Evolutionary conservation across 345 rosid genomes (phyloP), one percentile per base, ranked within the genome.

Genomic region (Jatropha curcas): DNA sequence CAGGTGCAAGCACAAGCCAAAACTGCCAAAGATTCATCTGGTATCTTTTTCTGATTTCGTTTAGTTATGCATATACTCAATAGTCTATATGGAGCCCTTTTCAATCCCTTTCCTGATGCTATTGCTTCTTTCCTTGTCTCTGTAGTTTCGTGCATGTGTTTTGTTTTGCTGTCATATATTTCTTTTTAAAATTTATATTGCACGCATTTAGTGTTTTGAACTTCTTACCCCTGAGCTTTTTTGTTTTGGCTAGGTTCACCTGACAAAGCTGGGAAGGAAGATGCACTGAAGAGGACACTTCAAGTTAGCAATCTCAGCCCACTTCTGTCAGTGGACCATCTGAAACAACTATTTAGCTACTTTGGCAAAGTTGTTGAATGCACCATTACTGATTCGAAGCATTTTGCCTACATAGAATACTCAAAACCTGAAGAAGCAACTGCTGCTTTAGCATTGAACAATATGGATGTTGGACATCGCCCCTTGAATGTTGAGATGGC

Each of bases 261-360:
- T 31, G 89, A 84, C 71, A 83, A 83, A 67, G 81, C 80, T 75
- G 87, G 78, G 45, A 88, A 76, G 76, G 91, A 74, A 70, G 97
- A 88, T 67, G 74, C 81, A 5, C 68, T 94, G 79, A 94, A 88
- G 82, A 93, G 80, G 87, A 92, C 88, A 63, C 84, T 94, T 71
- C 98, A 94, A 86, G 98, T 92, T 86, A 89, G 98, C 92, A 94
- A 94, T 83, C 90, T 94, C 67, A 94, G 92, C 74, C 94, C 98
- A 41, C 90, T 84, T 82, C 89, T 94, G 74, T 90, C 98, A 50
- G 87, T 77, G 70, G 98, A 94, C 72, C 97, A 94, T 79, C 89
- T 94, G 78, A 90, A 86, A 81, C 97, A 92, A 77, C 94, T 92
- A 69, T 94, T 94, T 82, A 82, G 95, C 80, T 94, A 84, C 80